phyloP scores from a whole-genome alignment of 768 basidiomycete genomes.

The Mycena galopus region DNA sequence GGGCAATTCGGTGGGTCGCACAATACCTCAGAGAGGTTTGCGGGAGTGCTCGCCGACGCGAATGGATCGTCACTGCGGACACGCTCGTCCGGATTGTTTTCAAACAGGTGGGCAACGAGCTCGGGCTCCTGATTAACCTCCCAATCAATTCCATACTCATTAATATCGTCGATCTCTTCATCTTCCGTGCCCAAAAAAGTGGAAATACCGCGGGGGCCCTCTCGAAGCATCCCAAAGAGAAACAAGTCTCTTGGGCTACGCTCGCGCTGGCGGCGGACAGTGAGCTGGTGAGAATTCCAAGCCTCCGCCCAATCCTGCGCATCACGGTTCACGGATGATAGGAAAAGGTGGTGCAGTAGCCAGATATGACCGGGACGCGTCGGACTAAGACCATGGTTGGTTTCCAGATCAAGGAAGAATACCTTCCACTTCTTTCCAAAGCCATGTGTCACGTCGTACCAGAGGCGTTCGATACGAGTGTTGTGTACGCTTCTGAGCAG shows the following conservation, averaged over 20 bases:
- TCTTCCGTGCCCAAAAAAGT: neutral
- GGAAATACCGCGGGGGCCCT: conserved; percentile 32
- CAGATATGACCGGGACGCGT: conserved; percentile 42
- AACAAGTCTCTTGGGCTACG: conserved; percentile 35
- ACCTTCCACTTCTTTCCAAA: conserved; percentile 48
- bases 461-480: conserved; percentile 41
- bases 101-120: conserved; percentile 17
- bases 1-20: conserved; percentile 6
- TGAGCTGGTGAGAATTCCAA: conserved; percentile 46
- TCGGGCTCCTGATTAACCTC: conserved; percentile 20
- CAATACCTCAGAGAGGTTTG: conserved; percentile 7
- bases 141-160: conserved; percentile 34
- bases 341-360: conserved; percentile 48
- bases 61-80: conserved; percentile 6
- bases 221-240: conserved; percentile 35
- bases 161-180: conserved; percentile 16
- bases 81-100: conserved; percentile 24
- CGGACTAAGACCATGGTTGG: conserved; percentile 37
- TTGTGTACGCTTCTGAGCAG: conserved; percentile 33
- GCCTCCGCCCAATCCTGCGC: conserved; percentile 42
- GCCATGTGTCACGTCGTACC: conserved; percentile 46
- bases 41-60: neutral
- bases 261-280: conserved; percentile 17
- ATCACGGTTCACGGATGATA: conserved; percentile 40
- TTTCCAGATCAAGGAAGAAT: conserved; percentile 47